Base-by-base conservation (phyloP, 495 filamentous ascomycete species). In the Beverwykella pulmonaria region DNA sequence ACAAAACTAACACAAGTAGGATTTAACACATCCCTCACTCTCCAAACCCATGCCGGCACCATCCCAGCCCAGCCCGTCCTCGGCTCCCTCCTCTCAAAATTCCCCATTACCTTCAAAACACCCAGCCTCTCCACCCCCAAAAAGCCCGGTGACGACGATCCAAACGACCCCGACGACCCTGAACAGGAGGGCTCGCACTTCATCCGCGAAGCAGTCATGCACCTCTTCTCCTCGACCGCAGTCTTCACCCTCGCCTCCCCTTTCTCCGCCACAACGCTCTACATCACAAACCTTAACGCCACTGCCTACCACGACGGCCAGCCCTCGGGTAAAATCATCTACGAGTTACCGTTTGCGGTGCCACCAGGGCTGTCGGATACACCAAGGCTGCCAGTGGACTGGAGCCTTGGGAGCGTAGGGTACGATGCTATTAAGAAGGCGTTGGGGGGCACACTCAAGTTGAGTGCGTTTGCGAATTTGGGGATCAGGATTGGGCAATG, bases 221-320 rank as follows among this genome's bases (percentile, higher is more conserved):
- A 97, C 77, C 71, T 98, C 66, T 83, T 92, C 67, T 91, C 91
- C 27, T 94, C 90, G 12, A 93, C 90, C 0, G 93, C 92, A 26
- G 84, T 88, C 3, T 97, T 98, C 79, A 88, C 85, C 0, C 81
- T 98, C 36, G 81, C 84, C 47, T 97, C 93, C 1, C 94, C 94
- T 0, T 80, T 97, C 2, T 77, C 79, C 46, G 78, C 86, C 59
- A 89, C 87, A 20, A 89, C 83, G 0, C 75, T 98, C 20, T 89
- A 83, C 62, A 82, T 98, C 68, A 88, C 90, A 20, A 83, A 79
- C 44, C 80, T 98, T 60, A 87, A 96, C 70, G 94, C 92, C 19
- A 92, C 88, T 0, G 91, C 94, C 0, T 87, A 86, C 66, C 94
- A 97, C 68, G 89, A 92, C 56, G 88, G 87, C 22, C 85, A 92